Evolutionary conservation across 768 basidiomycete species (phyloP).

Genomic region (Hirschioporus abietinus): DNA sequence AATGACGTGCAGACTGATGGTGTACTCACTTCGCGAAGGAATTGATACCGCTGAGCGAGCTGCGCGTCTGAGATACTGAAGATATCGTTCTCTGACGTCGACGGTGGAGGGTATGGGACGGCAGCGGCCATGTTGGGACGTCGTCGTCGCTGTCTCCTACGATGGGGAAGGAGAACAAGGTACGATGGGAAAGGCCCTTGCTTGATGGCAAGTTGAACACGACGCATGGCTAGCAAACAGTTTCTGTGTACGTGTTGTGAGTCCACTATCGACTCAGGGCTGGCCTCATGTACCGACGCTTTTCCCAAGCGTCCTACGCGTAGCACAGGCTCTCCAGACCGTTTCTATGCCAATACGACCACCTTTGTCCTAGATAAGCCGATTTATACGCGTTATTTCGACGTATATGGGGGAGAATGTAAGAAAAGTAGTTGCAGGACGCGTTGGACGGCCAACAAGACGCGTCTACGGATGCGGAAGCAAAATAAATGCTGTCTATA

Average conservation of each 20-base stretch:
- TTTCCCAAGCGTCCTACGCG: neutral
- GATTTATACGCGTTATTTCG: neutral
- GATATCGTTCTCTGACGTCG: slow-evolving; percentile 45
- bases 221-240: neutral
- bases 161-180: neutral
- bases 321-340: neutral
- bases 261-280: neutral
- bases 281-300: neutral
- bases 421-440: neutral
- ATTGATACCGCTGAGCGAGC: slow-evolving; percentile 64
- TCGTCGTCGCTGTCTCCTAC: neutral
- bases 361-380: neutral
- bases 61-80: slow-evolving; percentile 72
- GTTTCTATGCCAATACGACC: neutral
- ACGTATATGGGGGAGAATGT: neutral
- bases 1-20: slow-evolving; percentile 7
- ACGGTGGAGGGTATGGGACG: slow-evolving; percentile 19
- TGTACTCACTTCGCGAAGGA: slow-evolving; percentile 62
- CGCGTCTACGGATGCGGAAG: neutral
- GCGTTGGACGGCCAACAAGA: neutral
- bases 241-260: neutral
- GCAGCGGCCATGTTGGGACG: neutral
- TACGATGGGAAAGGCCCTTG: neutral
- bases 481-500: neutral
- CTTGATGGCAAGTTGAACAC: neutral